Evolutionary conservation across 2,329 filamentous ascomycete genomes (phyloP).

Genomic region (Penicillium brasilianum): DNA sequence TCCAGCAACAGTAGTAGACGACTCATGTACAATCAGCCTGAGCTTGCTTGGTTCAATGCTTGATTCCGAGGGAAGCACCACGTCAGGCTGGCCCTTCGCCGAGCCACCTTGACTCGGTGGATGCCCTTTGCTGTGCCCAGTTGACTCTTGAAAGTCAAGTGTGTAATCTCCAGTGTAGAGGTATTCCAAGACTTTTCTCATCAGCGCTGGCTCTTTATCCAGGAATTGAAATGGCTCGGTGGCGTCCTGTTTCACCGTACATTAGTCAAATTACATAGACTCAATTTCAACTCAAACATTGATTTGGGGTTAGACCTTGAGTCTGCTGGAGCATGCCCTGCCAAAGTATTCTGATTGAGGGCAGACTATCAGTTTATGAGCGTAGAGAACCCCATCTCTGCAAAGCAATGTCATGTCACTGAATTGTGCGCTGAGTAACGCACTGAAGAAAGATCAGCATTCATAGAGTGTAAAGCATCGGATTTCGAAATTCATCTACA

Average conservation of each 20-base stretch:
- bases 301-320: not conserved
- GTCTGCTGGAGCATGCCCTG: not conserved
- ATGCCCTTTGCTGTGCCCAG: too few species aligned
- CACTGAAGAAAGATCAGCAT: not conserved
- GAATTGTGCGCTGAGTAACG: not conserved
- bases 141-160: not conserved
- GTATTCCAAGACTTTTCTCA: not conserved
- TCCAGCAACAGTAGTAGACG: too few species aligned
- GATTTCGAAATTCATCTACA: too few species aligned
- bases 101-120: too few species aligned
- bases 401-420: not conserved
- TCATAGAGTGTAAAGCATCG: too few species aligned
- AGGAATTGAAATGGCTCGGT: not conserved
- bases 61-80: not conserved
- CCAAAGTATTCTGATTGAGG: not conserved
- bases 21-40: too few species aligned
- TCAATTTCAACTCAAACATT: not conserved
- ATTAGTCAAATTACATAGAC: not conserved
- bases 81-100: not conserved
- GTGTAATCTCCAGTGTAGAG: not conserved
- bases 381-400: not conserved
- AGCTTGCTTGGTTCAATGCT: too few species aligned
- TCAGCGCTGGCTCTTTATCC: not conserved
- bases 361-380: not conserved
- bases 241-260: not conserved